Evolutionary conservation across 2,329 filamentous ascomycete genomes (phyloP), one percentile per base, ranked within the genome.

Genomic region (Epicoccum nigrum): DNA sequence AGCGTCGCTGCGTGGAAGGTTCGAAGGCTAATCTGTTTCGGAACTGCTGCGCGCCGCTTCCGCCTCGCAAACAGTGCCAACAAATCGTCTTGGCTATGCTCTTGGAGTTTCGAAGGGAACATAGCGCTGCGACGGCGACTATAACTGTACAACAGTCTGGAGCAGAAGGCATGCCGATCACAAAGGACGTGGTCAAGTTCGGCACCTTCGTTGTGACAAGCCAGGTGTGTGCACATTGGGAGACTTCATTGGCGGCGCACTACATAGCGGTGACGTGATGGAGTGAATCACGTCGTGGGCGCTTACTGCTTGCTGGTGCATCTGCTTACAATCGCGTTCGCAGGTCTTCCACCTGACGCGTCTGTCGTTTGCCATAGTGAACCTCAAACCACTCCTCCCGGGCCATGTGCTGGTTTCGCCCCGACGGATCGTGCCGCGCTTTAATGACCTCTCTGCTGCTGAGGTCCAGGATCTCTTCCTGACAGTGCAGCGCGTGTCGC

Each of bases 321-420:
- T 47, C 49, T 39, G 49, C 39, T 56, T 52, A 53, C 52, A 44
- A 21, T 25, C 38, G 23, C 13, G 12, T 5, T n/a, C 28, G 23
- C 62, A 97, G 89, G 90, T 97, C 77, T 97, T 97, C 79, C 84
- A 95, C 74, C 80, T 81, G 59, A 96, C 92, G 1, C 81, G 83
- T 0, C 81, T 88, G 65, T 90, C 87, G 62, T 97, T 92, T 77
- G 92, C 90, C 45, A 81, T 97, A 56, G 92, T 97, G 51, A 99
- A 99, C 77, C 85, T 97, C 71, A 97, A 96, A 76, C 94, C 94
- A 19, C 84, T 99, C 30, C 83, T 97, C 1, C 92, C 92, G 0
- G 94, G 94, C 50, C 94, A 99, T 77, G 87, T 97, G 55, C 88
- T 99, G 25, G 84, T 99, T 55, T 96, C 89, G 60, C 91, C 94